A percentile compares a stretch with the other conserved stretches of the same genome.
Evolutionary conservation across 2,329 filamentous ascomycete species (phyloP).

Genomic region (Thermomyces lanuginosus): DNA sequence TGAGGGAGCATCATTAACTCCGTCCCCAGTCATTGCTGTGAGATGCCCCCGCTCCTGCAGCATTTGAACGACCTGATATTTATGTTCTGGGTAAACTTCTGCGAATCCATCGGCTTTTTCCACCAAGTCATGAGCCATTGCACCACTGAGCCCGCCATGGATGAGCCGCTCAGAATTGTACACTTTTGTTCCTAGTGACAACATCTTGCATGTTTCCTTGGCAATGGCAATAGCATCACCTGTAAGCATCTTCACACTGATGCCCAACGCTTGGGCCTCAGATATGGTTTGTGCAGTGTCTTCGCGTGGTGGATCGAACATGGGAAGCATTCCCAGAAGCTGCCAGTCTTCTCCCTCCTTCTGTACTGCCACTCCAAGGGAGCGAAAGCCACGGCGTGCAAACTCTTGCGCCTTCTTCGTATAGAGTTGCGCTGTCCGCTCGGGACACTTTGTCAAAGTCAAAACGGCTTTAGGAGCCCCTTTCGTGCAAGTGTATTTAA

Average conservation of each 20-base stretch:
- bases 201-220: constrained; percentile 69
- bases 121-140: constrained; percentile 58
- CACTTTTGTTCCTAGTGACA: constrained; percentile 61
- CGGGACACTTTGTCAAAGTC: constrained; percentile 49
- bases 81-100: constrained; percentile 60
- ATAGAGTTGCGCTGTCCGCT: constrained; percentile 49
- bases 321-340: constrained; percentile 58
- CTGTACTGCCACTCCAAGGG: constrained; percentile 61
- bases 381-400: constrained; percentile 62
- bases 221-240: constrained; percentile 66
- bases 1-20: constrained; percentile 58
- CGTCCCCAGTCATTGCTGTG: constrained; percentile 60
- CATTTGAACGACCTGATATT: constrained; percentile 62
- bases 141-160: constrained; percentile 55
- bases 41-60: constrained; percentile 55
- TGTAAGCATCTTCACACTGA: constrained; percentile 67
- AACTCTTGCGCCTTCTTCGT: constrained; percentile 58
- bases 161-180: constrained; percentile 68
- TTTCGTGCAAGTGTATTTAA: constrained; percentile 58
- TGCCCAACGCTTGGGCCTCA: constrained; percentile 58
- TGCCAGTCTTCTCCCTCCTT: constrained; percentile 59
- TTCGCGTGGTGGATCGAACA: constrained; percentile 66
- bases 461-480: constrained; percentile 62
- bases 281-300: constrained; percentile 64
- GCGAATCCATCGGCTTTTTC: constrained; percentile 60